Percentiles rank a stretch among this genome's conserved stretches.
phyloP scores from a whole-genome alignment of 176 grass and related monocot genomes.

The Carex scoparia region DNA sequence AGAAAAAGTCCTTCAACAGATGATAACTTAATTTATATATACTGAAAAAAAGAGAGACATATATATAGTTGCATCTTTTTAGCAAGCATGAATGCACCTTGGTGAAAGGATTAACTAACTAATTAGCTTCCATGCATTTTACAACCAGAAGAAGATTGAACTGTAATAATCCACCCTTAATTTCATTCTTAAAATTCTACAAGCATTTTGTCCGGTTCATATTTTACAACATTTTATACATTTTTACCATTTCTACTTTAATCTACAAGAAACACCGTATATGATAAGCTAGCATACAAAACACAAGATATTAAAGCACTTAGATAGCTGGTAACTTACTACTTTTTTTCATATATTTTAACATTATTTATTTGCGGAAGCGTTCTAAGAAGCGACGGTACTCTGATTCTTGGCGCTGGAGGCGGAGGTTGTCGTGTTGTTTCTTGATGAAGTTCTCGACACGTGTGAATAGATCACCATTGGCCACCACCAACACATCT shows the following conservation, averaged over 20 bases:
- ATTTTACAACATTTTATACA: neutral
- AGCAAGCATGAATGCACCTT: neutral
- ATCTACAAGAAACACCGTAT: neutral
- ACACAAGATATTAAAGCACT: neutral
- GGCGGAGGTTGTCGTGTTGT: constrained; percentile 63
- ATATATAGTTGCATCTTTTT: neutral
- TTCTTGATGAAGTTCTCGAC: constrained; percentile 68
- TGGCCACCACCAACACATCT: constrained; percentile 41
- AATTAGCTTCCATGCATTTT: neutral
- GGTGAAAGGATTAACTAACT: neutral
- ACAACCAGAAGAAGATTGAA: neutral
- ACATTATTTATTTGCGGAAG: constrained; percentile 5
- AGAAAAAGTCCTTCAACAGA: neutral
- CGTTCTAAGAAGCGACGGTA: constrained; percentile 40
- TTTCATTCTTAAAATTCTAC: constrained; percentile 4
- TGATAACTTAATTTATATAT: neutral
- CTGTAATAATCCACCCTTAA: neutral
- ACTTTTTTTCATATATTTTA: neutral
- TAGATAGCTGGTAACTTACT: neutral
- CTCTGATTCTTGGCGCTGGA: constrained; percentile 77
- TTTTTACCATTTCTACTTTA: neutral
- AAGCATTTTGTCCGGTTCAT: neutral
- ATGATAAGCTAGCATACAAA: neutral
- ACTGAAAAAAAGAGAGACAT: too few species aligned
- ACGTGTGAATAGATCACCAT: constrained; percentile 53